A percentile compares a stretch with the other conserved stretches of the same genome.
phyloP scores from a whole-genome alignment of 768 basidiomycete species.

The Podaxis carcinomalis region DNA sequence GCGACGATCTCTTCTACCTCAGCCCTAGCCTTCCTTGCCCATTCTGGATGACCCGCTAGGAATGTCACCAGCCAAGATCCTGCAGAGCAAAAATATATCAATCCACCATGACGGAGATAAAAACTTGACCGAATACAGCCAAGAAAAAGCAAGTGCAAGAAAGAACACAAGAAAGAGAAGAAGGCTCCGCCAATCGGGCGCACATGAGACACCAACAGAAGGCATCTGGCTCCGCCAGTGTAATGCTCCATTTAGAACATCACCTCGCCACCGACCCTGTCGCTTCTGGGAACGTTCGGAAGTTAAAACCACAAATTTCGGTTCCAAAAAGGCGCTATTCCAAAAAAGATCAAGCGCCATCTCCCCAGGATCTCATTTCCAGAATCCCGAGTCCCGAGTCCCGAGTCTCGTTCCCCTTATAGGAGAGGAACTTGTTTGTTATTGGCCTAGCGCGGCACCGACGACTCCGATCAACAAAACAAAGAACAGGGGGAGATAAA shows the following conservation, averaged over 20 bases:
- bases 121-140: neutral
- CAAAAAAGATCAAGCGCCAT: slow-evolving; percentile 2
- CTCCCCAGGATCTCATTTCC: neutral
- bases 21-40: slow-evolving; percentile 54
- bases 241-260: neutral
- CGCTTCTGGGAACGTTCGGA: neutral
- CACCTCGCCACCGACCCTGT: neutral
- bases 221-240: neutral
- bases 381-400: neutral
- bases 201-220: neutral
- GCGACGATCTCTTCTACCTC: slow-evolving; percentile 58
- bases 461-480: neutral
- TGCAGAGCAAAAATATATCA: slow-evolving; percentile 15
- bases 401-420: neutral
- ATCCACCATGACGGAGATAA: neutral
- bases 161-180: neutral
- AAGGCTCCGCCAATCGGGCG: neutral
- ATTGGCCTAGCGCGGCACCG: neutral
- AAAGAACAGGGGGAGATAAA: neutral
- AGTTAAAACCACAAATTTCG: neutral
- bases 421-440: neutral
- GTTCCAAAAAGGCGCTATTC: neutral
- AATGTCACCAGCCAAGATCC: slow-evolving; percentile 77
- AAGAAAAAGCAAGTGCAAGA: neutral
- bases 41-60: slow-evolving; percentile 62